Percentiles rank a stretch among this genome's conserved stretches.
These are phyloP conservation scores for Lecanosticta acicola DNA, from an alignment of 2,329 filamentous ascomycete species.

Conservation along the genomic window DNA sequence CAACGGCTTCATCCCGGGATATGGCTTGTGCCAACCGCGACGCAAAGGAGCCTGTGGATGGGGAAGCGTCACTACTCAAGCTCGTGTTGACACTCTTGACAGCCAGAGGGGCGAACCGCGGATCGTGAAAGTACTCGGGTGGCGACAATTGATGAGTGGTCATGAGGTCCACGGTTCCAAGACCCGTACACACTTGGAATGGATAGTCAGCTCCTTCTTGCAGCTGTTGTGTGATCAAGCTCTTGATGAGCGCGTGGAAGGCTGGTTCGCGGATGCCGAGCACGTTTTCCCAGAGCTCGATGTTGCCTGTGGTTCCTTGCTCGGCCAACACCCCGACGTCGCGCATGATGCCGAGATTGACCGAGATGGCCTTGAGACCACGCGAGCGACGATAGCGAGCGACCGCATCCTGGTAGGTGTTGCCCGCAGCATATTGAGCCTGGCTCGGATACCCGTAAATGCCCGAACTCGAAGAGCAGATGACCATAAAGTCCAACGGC, in stretches of 20 bases:
- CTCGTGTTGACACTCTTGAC: too few relatives aligned
- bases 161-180: background rate
- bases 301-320: background rate
- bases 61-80: too few relatives aligned
- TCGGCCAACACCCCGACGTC: slow-evolving; percentile 28
- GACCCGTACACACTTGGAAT: background rate
- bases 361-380: slow-evolving; percentile 22
- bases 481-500: slow-evolving; percentile 31
- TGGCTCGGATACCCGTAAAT: slow-evolving; percentile 46
- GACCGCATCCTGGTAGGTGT: slow-evolving; percentile 26
- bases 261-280: background rate
- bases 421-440: slow-evolving; percentile 42
- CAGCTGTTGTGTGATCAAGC: background rate
- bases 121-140: background rate
- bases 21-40: background rate
- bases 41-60: background rate
- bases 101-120: background rate
- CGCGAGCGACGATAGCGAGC: slow-evolving; percentile 21
- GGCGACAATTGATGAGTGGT: background rate
- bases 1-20: background rate
- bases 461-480: slow-evolving; percentile 22
- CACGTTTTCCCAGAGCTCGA: background rate
- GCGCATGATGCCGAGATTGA: slow-evolving; percentile 30
- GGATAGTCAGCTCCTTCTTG: background rate
- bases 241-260: background rate